Base-by-base conservation (phyloP, 2,329 filamentous ascomycete species). In the Sporothrix brasiliensis region DNA sequence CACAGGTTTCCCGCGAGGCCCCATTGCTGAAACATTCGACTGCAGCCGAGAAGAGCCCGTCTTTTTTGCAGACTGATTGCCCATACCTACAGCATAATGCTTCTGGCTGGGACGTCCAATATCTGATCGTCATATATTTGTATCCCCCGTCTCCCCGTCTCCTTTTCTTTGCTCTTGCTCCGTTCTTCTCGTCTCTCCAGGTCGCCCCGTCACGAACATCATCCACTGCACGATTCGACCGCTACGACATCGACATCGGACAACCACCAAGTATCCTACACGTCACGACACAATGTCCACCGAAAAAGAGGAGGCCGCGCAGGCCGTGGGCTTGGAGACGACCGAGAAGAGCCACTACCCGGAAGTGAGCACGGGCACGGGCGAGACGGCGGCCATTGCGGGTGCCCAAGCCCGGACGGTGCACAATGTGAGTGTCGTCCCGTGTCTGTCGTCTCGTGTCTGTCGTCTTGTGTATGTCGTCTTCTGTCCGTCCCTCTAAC, bases 371-470 rank as follows among this genome's bases (percentile, higher is more conserved):
- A 68, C 61, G 19, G 67, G 68, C 4, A 39, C 53, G 1, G 70
- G 68, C 9, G 63, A 65, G 9, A 49, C 70, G 30, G 67, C 67
- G 19, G 47, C 19, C 4, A 30, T 13, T 16, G 70, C 47, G 41
- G 70, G 70, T 6, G 70, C 70, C 4, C 61, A 72, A 7, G 47
- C 67, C 24, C 67, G 69, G 5, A 44, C 16, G 3, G 70, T 72
- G 11, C 67, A 69, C 49, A 72, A 71, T 66, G 72, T 71, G 52
- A 50, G 66, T 69, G 10, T 10, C 9, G 19, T 5, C 3, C 1
- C 6, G 27, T 47, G 30, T 53, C 16, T 14, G 30, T 30, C 7
- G 16, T 16, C 44, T 19, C 4, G 19, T 16, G 34, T 44, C 24
- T 69, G 10, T 4, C 9, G 19, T 5, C 3, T 0, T 2, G 27